A percentile compares a stretch with the other conserved stretches of the same genome.
These are phyloP conservation scores for Helianthus tuberosus DNA, from an alignment of 129 eudicot genomes.

Conservation along the genomic window DNA sequence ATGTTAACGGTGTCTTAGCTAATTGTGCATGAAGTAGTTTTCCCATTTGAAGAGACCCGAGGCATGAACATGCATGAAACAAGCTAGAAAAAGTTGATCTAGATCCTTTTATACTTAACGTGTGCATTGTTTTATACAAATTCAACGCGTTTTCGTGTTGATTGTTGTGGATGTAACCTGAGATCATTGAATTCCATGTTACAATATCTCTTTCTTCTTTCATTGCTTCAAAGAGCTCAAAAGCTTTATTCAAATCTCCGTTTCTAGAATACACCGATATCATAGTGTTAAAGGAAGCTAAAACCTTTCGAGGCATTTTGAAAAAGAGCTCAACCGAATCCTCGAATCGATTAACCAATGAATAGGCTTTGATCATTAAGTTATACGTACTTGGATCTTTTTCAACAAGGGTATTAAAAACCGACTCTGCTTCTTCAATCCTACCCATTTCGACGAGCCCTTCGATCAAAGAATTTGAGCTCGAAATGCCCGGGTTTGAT, in stretches of 20 bases:
- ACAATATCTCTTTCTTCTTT: conserved; percentile 53
- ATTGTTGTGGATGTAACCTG: conserved; percentile 59
- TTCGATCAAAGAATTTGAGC: conserved; percentile 44
- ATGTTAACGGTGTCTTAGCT: conserved; percentile 54
- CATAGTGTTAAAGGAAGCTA: conserved; percentile 57
- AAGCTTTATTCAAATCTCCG: conserved; percentile 58
- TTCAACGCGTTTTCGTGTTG: conserved; percentile 62
- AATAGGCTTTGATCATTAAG: conserved; percentile 70
- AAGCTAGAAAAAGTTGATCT: conserved; percentile 65
- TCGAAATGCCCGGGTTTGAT: conserved; percentile 32
- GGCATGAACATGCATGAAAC: conserved; percentile 65
- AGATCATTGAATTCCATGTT: conserved; percentile 81
- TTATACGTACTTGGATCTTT: conserved; percentile 52
- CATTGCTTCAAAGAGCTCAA: conserved; percentile 58
- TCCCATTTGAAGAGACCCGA: conserved; percentile 74
- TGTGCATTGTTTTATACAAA: conserved; percentile 46
- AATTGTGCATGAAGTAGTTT: conserved; percentile 56
- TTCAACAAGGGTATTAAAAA: conserved; percentile 40
- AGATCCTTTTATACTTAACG: conserved; percentile 41
- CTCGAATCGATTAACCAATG: conserved; percentile 49
- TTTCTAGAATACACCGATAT: conserved; percentile 55
- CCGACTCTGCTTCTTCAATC: conserved; percentile 61
- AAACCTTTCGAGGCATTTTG: conserved; percentile 51
- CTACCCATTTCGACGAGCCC: conserved; percentile 41
- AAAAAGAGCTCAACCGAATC: conserved; percentile 51